phyloP scores from a whole-genome alignment of 1,284 basidiomycete genomes.

The Spongiforma sp. region DNA sequence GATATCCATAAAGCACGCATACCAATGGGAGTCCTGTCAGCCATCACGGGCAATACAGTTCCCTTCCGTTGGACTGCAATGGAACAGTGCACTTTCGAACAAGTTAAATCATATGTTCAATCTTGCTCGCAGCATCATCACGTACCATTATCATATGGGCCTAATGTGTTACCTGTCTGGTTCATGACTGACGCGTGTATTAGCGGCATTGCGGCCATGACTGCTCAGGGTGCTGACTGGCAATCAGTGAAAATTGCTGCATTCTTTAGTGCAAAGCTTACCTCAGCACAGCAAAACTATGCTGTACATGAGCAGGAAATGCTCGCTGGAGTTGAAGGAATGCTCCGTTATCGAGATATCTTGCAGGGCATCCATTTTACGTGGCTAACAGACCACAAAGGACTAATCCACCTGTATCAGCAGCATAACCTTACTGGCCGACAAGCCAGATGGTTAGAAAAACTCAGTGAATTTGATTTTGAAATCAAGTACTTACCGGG shows the following conservation, averaged over 20 bases:
- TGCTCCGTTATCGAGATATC: conserved; percentile 20
- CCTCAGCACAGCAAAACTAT: conserved; percentile 38
- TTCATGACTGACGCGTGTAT: background rate
- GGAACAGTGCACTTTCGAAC: conserved; percentile 41
- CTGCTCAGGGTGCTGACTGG: background rate
- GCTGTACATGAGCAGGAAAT: conserved; percentile 21
- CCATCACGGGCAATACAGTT: conserved; percentile 27
- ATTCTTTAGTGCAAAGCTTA: conserved; percentile 46
- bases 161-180: background rate
- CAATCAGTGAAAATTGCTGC: conserved; percentile 31
- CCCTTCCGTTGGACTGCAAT: conserved; percentile 39
- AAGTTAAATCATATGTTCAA: conserved; percentile 35
- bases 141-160: conserved; percentile 16
- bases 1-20: conserved; percentile 32
- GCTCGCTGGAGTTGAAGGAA: conserved; percentile 16
- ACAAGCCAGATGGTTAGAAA: conserved; percentile 46
- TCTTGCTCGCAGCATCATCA: conserved; percentile 24
- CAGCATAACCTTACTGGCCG: conserved; percentile 40
- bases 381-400: conserved; percentile 45
- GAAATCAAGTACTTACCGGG: conserved; percentile 11
- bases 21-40: conserved; percentile 38
- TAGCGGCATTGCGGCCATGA: background rate
- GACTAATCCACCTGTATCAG: conserved; percentile 33
- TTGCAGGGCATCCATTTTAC: conserved; percentile 35
- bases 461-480: conserved; percentile 17